phyloP scores from a whole-genome alignment of 2,329 filamentous ascomycete genomes.

The Sporothrix inflata region DNA sequence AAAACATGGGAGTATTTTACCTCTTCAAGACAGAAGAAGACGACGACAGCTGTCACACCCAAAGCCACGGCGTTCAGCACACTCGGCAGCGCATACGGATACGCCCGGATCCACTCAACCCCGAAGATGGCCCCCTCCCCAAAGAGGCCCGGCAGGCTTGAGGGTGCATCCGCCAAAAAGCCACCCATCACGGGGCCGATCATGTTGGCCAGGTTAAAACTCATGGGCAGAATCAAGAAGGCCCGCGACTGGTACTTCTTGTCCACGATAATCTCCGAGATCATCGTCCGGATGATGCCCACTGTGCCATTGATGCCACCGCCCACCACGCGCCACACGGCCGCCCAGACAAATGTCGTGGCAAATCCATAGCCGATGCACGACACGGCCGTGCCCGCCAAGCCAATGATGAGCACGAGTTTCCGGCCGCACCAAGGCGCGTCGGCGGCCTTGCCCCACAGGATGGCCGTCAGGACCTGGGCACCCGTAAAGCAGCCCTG shows the following conservation, averaged over 20 bases:
- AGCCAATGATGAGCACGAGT: slow-evolving; percentile 68
- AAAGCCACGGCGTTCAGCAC: slow-evolving; percentile 59
- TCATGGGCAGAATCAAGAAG: slow-evolving; percentile 53
- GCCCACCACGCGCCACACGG: slow-evolving; percentile 67
- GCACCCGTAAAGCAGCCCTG: slow-evolving; percentile 73
- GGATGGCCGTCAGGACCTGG: slow-evolving; percentile 72
- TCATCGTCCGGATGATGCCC: slow-evolving; percentile 53
- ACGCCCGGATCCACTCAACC: slow-evolving; percentile 65
- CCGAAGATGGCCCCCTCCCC: slow-evolving; percentile 62
- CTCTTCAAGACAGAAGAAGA: slow-evolving; percentile 70
- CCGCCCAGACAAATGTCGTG: slow-evolving; percentile 63
- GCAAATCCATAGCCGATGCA: slow-evolving; percentile 75
- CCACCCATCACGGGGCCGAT: slow-evolving; percentile 61
- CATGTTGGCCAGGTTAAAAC: slow-evolving; percentile 53
- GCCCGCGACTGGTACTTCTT: slow-evolving; percentile 53
- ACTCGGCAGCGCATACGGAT: slow-evolving; percentile 72
- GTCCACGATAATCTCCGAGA: slow-evolving; percentile 54
- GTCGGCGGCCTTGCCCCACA: slow-evolving; percentile 71
- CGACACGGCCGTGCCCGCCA: slow-evolving; percentile 68
- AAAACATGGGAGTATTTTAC: slow-evolving; percentile 41
- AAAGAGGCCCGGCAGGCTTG: slow-evolving; percentile 65
- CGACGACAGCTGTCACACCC: slow-evolving; percentile 54
- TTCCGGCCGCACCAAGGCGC: slow-evolving; percentile 66
- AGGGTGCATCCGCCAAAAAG: slow-evolving; percentile 67
- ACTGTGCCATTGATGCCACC: slow-evolving; percentile 59